Evolutionary conservation across 805 yeast species (phyloP).

Genomic region (Wickerhamiella spandovensis): DNA sequence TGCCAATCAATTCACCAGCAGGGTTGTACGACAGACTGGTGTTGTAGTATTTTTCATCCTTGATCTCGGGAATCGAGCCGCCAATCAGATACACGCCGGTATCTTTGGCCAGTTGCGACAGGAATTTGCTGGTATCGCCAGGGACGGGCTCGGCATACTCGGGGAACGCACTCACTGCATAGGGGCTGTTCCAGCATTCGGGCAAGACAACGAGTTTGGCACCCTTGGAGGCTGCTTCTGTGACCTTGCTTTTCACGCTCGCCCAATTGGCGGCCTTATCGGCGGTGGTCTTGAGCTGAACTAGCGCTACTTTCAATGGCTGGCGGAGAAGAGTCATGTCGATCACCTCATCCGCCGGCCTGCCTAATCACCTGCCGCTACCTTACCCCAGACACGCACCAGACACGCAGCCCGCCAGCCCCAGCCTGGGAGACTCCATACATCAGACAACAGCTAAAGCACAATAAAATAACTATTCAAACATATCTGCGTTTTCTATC

Average conservation of each 20-base stretch:
- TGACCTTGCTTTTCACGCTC: constrained; percentile 51
- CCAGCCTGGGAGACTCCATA: too few relatives aligned
- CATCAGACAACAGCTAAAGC: too few relatives aligned
- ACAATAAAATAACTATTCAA: constrained; percentile 5
- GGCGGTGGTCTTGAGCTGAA: constrained; percentile 71
- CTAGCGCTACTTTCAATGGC: constrained; percentile 62
- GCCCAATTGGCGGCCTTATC: constrained; percentile 67
- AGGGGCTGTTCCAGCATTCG: constrained; percentile 94
- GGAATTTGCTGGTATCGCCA: constrained; percentile 41
- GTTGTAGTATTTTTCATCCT: constrained; percentile 47
- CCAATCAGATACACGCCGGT: constrained; percentile 60
- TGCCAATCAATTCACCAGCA: constrained; percentile 64
- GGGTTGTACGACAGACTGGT: constrained; percentile 63
- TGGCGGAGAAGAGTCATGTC: constrained; percentile 27
- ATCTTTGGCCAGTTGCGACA: constrained; percentile 54
- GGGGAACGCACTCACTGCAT: constrained; percentile 72
- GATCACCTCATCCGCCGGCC: background rate
- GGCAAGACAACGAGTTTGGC: constrained; percentile 76
- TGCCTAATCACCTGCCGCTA: too few relatives aligned
- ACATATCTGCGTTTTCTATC: constrained; percentile 20
- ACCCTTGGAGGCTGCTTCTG: constrained; percentile 50
- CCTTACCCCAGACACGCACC: too few relatives aligned
- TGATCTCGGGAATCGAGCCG: constrained; percentile 80
- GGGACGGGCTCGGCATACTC: constrained; percentile 85
- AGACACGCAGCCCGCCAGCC: too few relatives aligned